phyloP scores from a whole-genome alignment of 371 early-diverging fungal genomes.

The Mortierella sp. region DNA sequence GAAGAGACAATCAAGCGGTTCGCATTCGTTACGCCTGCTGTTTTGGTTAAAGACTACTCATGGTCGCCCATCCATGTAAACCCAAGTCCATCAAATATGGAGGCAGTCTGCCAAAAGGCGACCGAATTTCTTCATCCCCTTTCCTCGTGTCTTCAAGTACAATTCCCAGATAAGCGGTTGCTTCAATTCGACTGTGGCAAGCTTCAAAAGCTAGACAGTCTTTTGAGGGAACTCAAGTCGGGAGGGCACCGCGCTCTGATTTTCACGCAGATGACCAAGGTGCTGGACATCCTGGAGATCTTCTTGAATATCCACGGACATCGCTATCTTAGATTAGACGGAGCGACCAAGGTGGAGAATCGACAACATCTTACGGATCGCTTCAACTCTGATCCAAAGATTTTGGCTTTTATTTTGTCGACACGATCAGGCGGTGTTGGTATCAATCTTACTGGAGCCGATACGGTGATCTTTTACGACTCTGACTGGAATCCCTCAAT shows the following conservation, averaged over 20 bases:
- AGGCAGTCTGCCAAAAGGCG: constrained; percentile 17
- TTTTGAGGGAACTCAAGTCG: constrained; percentile 80
- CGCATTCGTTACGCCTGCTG: constrained; percentile 79
- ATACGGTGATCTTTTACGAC: constrained; percentile 96
- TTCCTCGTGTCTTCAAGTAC: constrained; percentile 73
- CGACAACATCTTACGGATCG: constrained; percentile 89
- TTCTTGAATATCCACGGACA: constrained; percentile 91
- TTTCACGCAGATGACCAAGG: constrained; percentile 99
- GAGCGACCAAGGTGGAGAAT: constrained; percentile 87
- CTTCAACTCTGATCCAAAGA: constrained; percentile 87
- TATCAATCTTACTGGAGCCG: constrained; percentile 97
- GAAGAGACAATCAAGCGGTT: constrained; percentile 69
- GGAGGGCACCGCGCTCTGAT: constrained; percentile 91
- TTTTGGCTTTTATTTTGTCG: constrained; percentile 90
- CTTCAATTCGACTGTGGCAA: constrained; percentile 93
- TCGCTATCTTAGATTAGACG: constrained; percentile 91
- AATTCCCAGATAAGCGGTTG: constrained; percentile 88
- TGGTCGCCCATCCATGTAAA: constrained; percentile 37
- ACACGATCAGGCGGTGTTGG: constrained; percentile 97
- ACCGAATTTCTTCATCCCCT: constrained; percentile 70
- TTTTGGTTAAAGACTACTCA: constrained; percentile 57
- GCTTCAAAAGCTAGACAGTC: constrained; percentile 83
- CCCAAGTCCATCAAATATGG: constrained; percentile 9
- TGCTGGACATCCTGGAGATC: constrained; percentile 96
- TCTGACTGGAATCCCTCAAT: constrained; percentile 97